These are phyloP conservation scores for Tylopilus microsporus DNA, from an alignment of 1,284 basidiomycete genomes.

Conservation along the genomic window DNA sequence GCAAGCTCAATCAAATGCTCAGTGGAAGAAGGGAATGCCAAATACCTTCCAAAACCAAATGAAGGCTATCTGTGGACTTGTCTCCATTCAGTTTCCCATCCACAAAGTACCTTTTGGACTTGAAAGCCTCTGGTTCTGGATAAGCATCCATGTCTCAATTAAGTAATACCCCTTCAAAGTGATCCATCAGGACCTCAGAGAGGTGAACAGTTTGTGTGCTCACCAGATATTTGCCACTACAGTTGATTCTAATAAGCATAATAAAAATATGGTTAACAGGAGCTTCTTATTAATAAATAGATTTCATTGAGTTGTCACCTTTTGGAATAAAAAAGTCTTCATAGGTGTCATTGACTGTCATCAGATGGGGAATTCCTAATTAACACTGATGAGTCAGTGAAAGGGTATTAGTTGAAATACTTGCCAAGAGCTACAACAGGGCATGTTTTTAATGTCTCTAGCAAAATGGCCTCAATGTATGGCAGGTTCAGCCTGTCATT, in stretches of 20 bases:
- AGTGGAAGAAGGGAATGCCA: too few species aligned
- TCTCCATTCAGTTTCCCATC: conserved; percentile 3
- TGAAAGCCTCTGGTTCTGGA: conserved; percentile 38
- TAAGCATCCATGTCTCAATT: conserved; percentile 37
- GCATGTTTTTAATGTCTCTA: conserved; percentile 49
- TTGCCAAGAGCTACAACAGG: conserved; percentile 34
- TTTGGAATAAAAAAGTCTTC: conserved; percentile 41
- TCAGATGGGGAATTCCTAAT: conserved; percentile 41
- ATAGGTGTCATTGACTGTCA: conserved; percentile 40
- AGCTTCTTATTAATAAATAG: too few species aligned
- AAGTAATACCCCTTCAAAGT: conserved; percentile 39
- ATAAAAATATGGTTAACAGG: too few species aligned
- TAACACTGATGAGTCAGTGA: neutral
- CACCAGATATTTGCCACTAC: conserved; percentile 48
- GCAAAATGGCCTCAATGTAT: conserved; percentile 45
- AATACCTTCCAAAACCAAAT: too few species aligned
- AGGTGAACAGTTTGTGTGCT: neutral
- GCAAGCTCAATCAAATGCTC: too few species aligned
- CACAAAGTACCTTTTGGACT: conserved; percentile 39
- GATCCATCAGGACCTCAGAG: neutral
- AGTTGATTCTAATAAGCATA: conserved; percentile 23
- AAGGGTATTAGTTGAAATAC: neutral
- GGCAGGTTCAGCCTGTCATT: conserved; percentile 36
- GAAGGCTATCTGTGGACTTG: too few species aligned
- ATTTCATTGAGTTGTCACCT: conserved; percentile 14